phyloP scores from a whole-genome alignment of 2,329 filamentous ascomycete genomes.

The Blastomyces gilchristii region DNA sequence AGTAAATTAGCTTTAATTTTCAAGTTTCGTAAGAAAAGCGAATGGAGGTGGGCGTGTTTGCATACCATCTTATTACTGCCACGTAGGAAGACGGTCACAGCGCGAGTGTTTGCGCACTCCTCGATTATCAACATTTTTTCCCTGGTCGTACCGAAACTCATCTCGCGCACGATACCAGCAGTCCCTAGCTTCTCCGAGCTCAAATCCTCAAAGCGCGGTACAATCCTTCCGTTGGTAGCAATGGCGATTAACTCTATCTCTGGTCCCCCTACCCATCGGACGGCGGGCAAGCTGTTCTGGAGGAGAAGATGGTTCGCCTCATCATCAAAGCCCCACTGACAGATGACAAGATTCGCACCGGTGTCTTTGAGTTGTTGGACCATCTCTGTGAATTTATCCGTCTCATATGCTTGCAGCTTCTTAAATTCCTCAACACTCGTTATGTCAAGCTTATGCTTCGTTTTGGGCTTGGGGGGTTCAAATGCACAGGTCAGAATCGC shows the following conservation, averaged over 20 bases:
- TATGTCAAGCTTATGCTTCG: slow-evolving; percentile 98
- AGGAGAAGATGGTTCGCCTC: slow-evolving; percentile 96
- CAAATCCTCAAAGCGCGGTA: slow-evolving; percentile 92
- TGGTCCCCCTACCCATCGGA: slow-evolving; percentile 94
- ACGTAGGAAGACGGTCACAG: slow-evolving; percentile 90
- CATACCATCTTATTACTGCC: slow-evolving; percentile 98
- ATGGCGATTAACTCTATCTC: slow-evolving; percentile 99
- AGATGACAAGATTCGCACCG: slow-evolving; percentile 93
- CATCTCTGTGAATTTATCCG: slow-evolving; percentile 96
- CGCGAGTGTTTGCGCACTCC: slow-evolving; percentile 94
- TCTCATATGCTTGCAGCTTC: slow-evolving; percentile 91
- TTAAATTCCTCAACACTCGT: slow-evolving; percentile 96
- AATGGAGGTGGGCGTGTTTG: slow-evolving; percentile 13
- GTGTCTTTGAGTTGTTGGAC: slow-evolving; percentile 96
- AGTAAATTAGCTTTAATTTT: slow-evolving; percentile 4
- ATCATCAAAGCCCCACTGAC: slow-evolving; percentile 99
- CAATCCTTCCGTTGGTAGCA: slow-evolving; percentile 94
- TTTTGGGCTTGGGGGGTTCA: slow-evolving; percentile 98
- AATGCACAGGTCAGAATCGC: slow-evolving; percentile 97
- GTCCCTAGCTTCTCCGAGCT: slow-evolving; percentile 81
- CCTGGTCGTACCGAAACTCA: slow-evolving; percentile 92
- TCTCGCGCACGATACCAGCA: slow-evolving; percentile 83
- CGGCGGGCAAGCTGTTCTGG: slow-evolving; percentile 90
- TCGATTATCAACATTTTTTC: slow-evolving; percentile 99
- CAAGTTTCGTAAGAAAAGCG: background rate